Percentiles rank a stretch among this genome's conserved stretches.
These are phyloP conservation scores for Penicillium coprophilum DNA, from an alignment of 495 filamentous ascomycete genomes.

Conservation along the genomic window DNA sequence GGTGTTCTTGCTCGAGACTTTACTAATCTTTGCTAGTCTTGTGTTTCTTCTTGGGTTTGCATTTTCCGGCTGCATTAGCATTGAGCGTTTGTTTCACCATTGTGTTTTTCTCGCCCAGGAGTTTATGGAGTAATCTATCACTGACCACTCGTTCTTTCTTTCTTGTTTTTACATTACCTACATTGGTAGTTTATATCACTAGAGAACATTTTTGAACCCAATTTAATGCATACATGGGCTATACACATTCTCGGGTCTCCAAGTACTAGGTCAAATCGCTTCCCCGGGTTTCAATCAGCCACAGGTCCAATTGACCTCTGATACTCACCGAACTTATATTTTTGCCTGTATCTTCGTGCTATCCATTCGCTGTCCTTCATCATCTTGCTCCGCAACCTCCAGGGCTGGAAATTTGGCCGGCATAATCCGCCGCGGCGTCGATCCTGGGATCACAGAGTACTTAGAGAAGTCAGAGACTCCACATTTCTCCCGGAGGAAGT, in stretches of 20 bases:
- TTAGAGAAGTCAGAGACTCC: constrained; percentile 71
- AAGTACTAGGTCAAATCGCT: not conserved
- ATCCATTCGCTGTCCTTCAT: constrained; percentile 74
- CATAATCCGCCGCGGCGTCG: constrained; percentile 74
- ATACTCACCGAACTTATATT: constrained; percentile 17
- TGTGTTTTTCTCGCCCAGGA: constrained; percentile 6
- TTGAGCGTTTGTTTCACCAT: constrained; percentile 14
- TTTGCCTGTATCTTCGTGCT: constrained; percentile 48
- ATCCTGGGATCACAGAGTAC: constrained; percentile 67
- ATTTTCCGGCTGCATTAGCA: constrained; percentile 15
- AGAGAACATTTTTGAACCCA: not conserved
- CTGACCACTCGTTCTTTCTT: not conserved
- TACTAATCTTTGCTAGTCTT: not conserved
- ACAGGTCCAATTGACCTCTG: not conserved
- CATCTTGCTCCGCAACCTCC: constrained; percentile 75
- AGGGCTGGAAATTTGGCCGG: constrained; percentile 67
- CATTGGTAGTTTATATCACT: not conserved
- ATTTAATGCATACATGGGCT: not conserved
- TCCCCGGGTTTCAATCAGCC: not conserved
- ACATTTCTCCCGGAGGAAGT: constrained; percentile 67
- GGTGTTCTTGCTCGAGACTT: not conserved
- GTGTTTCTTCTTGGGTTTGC: constrained; percentile 6
- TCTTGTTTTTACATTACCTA: not conserved
- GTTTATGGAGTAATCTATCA: constrained; percentile 9
- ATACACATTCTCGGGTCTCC: not conserved